A percentile compares a stretch with the other conserved stretches of the same genome.
These are phyloP conservation scores for Papiliotrema fonsecae DNA, from an alignment of 1,284 basidiomycete genomes.

Conservation along the genomic window DNA sequence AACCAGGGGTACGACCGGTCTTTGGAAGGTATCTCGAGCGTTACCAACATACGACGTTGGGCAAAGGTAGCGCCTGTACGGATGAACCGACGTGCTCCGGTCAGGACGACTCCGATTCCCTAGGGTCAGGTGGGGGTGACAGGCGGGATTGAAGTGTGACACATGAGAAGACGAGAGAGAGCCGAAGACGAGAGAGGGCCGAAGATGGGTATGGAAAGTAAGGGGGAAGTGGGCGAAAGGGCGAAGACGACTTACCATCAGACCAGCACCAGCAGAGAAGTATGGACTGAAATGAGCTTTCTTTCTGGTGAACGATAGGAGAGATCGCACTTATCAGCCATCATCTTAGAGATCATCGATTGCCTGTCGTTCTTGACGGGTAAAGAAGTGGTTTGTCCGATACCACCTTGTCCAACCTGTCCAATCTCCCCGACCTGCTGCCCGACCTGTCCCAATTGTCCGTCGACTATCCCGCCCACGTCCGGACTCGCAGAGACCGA, in stretches of 20 bases:
- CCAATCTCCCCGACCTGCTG: too few relatives aligned
- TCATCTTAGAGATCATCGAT: conserved; percentile 18
- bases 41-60: conserved; percentile 85
- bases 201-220: background rate
- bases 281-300: conserved; percentile 62
- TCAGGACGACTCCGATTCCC: conserved; percentile 80
- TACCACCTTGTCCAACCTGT: background rate
- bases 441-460: too few relatives aligned
- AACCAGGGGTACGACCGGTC: conserved; percentile 97
- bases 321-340: conserved; percentile 39
- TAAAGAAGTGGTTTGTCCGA: background rate
- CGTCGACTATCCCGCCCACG: too few relatives aligned
- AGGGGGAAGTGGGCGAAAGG: background rate
- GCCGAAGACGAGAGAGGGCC: background rate
- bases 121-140: conserved; percentile 50
- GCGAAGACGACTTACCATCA: conserved; percentile 76
- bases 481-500: too few relatives aligned
- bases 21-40: conserved; percentile 93
- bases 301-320: background rate
- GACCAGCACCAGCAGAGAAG: conserved; percentile 91
- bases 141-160: background rate
- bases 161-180: conserved; percentile 4
- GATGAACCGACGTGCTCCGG: conserved; percentile 65
- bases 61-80: conserved; percentile 68
- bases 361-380: background rate